Evolutionary conservation across 179 eudicot genomes (phyloP).

Genomic region (Vitellaria paradoxa): DNA sequence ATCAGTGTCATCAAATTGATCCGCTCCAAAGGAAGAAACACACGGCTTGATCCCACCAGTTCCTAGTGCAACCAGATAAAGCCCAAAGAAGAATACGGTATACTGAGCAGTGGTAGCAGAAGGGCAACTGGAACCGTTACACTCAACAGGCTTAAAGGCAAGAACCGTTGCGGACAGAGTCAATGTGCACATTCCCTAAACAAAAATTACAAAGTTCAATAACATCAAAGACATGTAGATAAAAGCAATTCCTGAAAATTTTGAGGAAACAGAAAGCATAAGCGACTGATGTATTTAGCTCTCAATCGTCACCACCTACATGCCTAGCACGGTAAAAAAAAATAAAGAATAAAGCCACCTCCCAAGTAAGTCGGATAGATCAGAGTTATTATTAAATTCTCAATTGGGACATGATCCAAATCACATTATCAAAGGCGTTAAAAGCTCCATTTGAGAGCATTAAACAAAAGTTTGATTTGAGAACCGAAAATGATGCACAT

Average conservation of each 20-base stretch:
- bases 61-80: conserved; percentile 67
- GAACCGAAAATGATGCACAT: background rate
- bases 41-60: conserved; percentile 38
- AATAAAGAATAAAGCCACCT: no score
- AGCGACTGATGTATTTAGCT: background rate
- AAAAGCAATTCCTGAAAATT: background rate
- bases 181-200: conserved; percentile 68
- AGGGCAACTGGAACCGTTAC: conserved; percentile 50
- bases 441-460: no score
- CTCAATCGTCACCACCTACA: no score
- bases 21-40: no score
- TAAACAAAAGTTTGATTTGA: no score
- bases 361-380: no score
- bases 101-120: conserved; percentile 51
- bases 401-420: no score
- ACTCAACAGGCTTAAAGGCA: conserved; percentile 48
- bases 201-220: background rate
- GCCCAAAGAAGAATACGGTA: conserved; percentile 45
- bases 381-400: no score
- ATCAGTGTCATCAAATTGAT: conserved; percentile 15
- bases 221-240: background rate
- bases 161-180: conserved; percentile 59
- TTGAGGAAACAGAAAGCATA: background rate
- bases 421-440: no score
- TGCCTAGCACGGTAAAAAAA: no score